Percentiles rank a stretch among this genome's conserved stretches.
Evolutionary conservation across 1,284 basidiomycete species (phyloP).

Genomic region (Paramarasmius palmivorus): DNA sequence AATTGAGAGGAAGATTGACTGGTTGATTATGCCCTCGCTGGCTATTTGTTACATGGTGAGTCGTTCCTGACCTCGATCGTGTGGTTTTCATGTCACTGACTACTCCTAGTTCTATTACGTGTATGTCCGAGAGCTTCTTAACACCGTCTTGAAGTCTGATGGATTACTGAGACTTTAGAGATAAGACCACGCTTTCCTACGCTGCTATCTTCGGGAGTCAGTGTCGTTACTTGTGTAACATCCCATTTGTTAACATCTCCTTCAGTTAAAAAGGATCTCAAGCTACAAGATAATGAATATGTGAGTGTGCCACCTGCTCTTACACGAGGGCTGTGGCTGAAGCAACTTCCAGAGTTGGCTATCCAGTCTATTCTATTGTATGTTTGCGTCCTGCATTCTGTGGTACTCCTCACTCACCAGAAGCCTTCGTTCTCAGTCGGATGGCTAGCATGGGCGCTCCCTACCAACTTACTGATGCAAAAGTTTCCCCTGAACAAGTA

Average conservation of each 20-base stretch:
- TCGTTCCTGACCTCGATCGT: neutral
- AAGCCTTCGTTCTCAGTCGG: conserved; percentile 26
- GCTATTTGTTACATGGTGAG: conserved; percentile 37
- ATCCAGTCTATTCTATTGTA: conserved; percentile 40
- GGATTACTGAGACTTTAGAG: conserved; percentile 17
- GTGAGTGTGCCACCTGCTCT: conserved; percentile 10
- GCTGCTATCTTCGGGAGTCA: conserved; percentile 26
- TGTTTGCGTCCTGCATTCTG: conserved; percentile 13
- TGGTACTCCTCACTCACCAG: neutral
- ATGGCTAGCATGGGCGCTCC: conserved; percentile 46
- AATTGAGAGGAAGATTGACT: conserved; percentile 35
- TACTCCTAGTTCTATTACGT: conserved; percentile 36
- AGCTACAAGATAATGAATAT: conserved; percentile 23
- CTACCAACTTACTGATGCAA: conserved; percentile 47
- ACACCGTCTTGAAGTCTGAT: conserved; percentile 4
- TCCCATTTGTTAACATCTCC: neutral
- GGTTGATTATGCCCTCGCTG: conserved; percentile 36
- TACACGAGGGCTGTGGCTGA: neutral
- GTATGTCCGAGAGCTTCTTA: conserved; percentile 19
- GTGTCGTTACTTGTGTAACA: neutral
- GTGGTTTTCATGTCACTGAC: neutral
- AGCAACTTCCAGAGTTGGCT: conserved; percentile 26
- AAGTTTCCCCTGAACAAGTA: conserved; percentile 43
- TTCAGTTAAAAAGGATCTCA: conserved; percentile 23
- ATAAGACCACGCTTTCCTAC: conserved; percentile 33